phyloP scores from a whole-genome alignment of 495 filamentous ascomycete species.

The Neurospora africana region DNA sequence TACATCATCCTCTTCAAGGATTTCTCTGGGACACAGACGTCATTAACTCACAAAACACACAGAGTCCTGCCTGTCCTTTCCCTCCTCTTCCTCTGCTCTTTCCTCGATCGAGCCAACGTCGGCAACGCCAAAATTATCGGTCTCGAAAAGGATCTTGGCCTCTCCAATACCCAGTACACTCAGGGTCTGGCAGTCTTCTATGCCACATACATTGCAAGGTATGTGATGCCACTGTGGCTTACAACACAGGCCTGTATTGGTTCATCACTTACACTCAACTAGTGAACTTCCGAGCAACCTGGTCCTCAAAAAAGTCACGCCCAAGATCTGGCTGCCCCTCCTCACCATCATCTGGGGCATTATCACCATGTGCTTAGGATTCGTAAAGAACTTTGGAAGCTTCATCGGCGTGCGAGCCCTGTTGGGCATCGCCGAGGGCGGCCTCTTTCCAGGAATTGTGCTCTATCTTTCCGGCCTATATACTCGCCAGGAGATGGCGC shows the following conservation, averaged over 20 bases:
- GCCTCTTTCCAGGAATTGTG: slow-evolving; percentile 40
- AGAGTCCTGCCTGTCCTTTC: slow-evolving; percentile 41
- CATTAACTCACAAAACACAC: slow-evolving; percentile 12
- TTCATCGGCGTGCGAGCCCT: slow-evolving; percentile 70
- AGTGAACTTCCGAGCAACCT: slow-evolving; percentile 79
- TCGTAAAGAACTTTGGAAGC: slow-evolving; percentile 61
- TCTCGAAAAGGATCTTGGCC: slow-evolving; percentile 50
- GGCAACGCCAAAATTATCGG: slow-evolving; percentile 77
- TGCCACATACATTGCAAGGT: slow-evolving; percentile 43
- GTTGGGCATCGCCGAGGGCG: slow-evolving; percentile 51
- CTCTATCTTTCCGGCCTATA: slow-evolving; percentile 40
- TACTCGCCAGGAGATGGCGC: slow-evolving; percentile 37
- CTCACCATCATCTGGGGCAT: slow-evolving; percentile 47
- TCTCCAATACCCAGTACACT: slow-evolving; percentile 64
- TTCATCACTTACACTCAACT: neutral
- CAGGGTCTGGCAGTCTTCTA: slow-evolving; percentile 46
- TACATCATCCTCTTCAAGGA: neutral
- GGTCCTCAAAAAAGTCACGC: slow-evolving; percentile 63
- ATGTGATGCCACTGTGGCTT: slow-evolving; percentile 6
- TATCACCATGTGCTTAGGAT: slow-evolving; percentile 56
- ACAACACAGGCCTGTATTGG: slow-evolving; percentile 4
- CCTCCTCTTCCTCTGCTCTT: slow-evolving; percentile 43
- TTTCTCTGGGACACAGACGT: neutral
- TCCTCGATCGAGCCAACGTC: slow-evolving; percentile 71
- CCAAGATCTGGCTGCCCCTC: slow-evolving; percentile 48